These are phyloP conservation scores for Monocercomonoides exilis DNA, from an alignment of 78 protist species.

Conservation along the genomic window DNA sequence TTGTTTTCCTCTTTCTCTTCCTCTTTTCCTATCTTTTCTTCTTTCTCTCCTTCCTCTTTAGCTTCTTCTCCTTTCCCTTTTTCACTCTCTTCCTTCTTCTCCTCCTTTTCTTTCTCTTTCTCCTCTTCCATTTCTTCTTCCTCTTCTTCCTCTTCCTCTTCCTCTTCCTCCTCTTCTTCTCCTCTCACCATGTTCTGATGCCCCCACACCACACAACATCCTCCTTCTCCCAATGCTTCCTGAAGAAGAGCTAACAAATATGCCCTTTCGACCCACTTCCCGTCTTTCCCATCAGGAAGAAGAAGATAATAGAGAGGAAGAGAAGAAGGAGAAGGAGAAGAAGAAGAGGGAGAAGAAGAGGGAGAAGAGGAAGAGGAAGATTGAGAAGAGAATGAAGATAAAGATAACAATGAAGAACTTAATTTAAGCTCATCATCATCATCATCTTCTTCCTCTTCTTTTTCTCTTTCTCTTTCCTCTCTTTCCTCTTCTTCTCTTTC, in stretches of 20 bases:
- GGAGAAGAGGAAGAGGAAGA: too few relatives aligned
- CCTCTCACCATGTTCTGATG: neutral
- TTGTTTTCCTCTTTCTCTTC: constrained; percentile 9
- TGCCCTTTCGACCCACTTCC: neutral
- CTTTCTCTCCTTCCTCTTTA: neutral
- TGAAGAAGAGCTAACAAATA: neutral
- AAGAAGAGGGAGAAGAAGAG: too few relatives aligned
- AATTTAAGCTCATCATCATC: too few relatives aligned
- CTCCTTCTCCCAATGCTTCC: neutral
- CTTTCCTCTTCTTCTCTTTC: too few relatives aligned
- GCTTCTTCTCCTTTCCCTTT: neutral
- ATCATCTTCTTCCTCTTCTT: too few relatives aligned
- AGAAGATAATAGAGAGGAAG: too few relatives aligned
- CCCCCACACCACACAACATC: too few relatives aligned
- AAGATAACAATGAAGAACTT: too few relatives aligned
- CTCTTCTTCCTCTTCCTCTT: neutral
- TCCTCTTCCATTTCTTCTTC: neutral
- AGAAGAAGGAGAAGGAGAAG: too few relatives aligned
- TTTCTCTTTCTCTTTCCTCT: too few relatives aligned
- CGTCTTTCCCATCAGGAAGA: too few relatives aligned
- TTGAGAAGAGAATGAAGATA: too few relatives aligned
- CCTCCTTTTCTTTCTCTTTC: neutral
- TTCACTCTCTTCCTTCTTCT: neutral
- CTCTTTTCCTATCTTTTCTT: neutral
- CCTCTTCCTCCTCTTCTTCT: neutral